Evolutionary conservation across 495 filamentous ascomycete genomes (phyloP).

Genomic region (Cercophora scortea): DNA sequence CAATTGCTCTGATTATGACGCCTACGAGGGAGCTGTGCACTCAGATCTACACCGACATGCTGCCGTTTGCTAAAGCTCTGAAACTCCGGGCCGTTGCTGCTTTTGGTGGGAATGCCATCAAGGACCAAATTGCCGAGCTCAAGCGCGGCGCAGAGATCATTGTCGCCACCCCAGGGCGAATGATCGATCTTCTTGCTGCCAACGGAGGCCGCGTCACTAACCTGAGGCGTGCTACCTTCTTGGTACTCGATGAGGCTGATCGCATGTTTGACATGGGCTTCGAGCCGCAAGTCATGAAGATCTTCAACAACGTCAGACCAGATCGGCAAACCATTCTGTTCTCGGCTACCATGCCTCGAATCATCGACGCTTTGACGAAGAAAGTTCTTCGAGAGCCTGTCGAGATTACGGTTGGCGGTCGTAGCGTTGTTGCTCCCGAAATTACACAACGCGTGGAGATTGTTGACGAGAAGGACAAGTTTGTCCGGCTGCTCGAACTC

Average conservation of each 20-base stretch:
- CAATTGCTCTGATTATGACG: slow-evolving; percentile 82
- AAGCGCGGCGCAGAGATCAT: slow-evolving; percentile 94
- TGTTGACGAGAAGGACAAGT: slow-evolving; percentile 74
- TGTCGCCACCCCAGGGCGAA: slow-evolving; percentile 90
- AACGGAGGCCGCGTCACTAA: slow-evolving; percentile 92
- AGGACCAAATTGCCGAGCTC: slow-evolving; percentile 93
- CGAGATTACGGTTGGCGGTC: slow-evolving; percentile 87
- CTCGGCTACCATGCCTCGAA: slow-evolving; percentile 91
- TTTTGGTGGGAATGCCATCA: slow-evolving; percentile 93
- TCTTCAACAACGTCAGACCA: slow-evolving; percentile 81
- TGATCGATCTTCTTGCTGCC: slow-evolving; percentile 90
- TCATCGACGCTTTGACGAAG: slow-evolving; percentile 84
- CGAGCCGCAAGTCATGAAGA: slow-evolving; percentile 96
- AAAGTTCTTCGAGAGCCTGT: slow-evolving; percentile 81
- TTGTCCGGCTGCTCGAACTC: slow-evolving; percentile 73
- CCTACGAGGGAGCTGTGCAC: slow-evolving; percentile 92
- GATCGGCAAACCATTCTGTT: slow-evolving; percentile 92
- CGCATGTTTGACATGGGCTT: slow-evolving; percentile 99
- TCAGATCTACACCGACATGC: slow-evolving; percentile 91
- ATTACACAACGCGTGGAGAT: slow-evolving; percentile 94
- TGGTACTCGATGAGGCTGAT: slow-evolving; percentile 95
- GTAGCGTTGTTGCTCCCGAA: slow-evolving; percentile 86
- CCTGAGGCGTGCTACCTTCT: slow-evolving; percentile 77
- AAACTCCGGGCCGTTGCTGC: slow-evolving; percentile 90
- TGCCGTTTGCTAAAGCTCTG: slow-evolving; percentile 84